Evolutionary conservation across 176 grass and related monocot species (phyloP).

Genomic region (Eleusine indica): DNA sequence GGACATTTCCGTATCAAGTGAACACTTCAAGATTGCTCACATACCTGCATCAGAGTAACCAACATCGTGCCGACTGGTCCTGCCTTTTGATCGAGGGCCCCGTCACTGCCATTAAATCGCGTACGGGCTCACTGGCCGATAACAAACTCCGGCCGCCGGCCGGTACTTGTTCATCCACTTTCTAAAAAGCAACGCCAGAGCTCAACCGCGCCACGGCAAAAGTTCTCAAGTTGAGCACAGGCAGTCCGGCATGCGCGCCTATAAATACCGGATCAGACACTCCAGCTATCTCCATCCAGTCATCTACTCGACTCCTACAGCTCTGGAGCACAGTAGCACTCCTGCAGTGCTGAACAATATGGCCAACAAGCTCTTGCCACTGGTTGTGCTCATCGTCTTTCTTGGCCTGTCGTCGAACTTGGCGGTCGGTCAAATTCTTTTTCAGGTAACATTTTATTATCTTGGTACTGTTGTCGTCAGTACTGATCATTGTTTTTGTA

Average conservation of each 20-base stretch:
- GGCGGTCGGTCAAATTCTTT: conserved; percentile 36
- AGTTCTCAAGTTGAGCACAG: conserved; percentile 9
- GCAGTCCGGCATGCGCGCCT: background rate
- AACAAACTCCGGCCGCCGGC: conserved; percentile 33
- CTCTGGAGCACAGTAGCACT: background rate
- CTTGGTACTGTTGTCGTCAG: background rate
- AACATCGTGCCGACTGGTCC: conserved; percentile 10
- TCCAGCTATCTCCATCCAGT: conserved; percentile 36
- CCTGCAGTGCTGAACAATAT: background rate
- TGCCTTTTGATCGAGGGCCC: background rate
- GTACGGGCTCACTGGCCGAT: conserved; percentile 45
- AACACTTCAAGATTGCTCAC: background rate
- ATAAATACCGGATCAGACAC: conserved; percentile 39
- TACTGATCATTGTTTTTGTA: background rate
- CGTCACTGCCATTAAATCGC: conserved; percentile 28
- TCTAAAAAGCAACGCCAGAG: conserved; percentile 18
- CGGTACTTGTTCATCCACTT: conserved; percentile 13
- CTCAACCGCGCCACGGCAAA: background rate
- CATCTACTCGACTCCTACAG: background rate
- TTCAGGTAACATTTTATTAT: conserved; percentile 50
- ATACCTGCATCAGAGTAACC: conserved; percentile 18
- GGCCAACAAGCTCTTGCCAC: conserved; percentile 8
- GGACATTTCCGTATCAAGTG: background rate
- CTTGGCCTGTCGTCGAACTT: conserved; percentile 42
- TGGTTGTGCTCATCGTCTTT: conserved; percentile 39